These are phyloP conservation scores for Takashimella tepidaria DNA, from an alignment of 1,284 basidiomycete species.

Conservation along the genomic window DNA sequence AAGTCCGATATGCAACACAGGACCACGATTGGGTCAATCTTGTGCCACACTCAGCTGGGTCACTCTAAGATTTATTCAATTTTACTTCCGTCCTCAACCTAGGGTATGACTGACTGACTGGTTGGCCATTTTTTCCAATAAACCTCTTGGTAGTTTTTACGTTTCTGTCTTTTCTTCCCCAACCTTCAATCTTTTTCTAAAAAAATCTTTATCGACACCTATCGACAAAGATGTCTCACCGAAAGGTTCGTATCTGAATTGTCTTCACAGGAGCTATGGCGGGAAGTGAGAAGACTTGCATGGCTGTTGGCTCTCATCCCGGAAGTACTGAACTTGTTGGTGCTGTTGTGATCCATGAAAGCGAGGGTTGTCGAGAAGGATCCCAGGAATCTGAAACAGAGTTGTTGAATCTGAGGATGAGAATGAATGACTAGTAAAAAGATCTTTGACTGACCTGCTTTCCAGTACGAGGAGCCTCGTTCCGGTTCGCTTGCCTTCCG, in stretches of 20 bases:
- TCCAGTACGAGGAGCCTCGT: conserved; percentile 87
- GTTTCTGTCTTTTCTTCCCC: conserved; percentile 5
- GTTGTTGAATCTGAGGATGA: no score
- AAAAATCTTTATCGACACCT: conserved; percentile 14
- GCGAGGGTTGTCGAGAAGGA: no score
- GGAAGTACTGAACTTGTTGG: no score
- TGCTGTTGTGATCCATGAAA: no score
- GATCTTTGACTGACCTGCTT: conserved; percentile 11
- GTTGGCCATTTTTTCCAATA: background rate
- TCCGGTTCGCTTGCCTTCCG: conserved; percentile 75
- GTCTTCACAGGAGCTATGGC: background rate
- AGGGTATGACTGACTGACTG: background rate
- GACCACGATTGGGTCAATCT: background rate
- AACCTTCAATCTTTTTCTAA: conserved; percentile 11
- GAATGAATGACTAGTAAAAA: background rate
- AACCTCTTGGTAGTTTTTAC: background rate
- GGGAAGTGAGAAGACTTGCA: no score
- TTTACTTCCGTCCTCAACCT: no score
- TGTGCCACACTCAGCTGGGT: background rate
- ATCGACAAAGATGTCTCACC: conserved; percentile 41
- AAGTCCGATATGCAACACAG: background rate
- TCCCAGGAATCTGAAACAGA: no score
- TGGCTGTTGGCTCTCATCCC: no score
- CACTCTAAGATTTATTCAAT: background rate
- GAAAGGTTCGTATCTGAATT: conserved; percentile 28